Conservation (phyloP, 2,329 filamentous ascomycete species). For the Trichoderma sp. region DNA sequence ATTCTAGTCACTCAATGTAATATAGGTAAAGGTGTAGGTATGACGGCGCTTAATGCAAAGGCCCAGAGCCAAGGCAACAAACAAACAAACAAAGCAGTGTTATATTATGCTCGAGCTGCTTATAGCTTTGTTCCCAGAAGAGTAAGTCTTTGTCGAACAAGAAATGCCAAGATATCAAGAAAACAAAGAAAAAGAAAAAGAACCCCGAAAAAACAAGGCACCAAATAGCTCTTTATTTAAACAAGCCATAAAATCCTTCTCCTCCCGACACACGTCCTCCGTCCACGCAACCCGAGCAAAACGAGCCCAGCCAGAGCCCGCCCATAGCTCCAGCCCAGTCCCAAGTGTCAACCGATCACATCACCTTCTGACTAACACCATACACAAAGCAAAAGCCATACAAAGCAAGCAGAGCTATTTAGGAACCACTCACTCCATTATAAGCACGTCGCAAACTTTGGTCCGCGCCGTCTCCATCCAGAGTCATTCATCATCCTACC, state of each 20-base stretch:
- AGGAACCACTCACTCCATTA: background rate
- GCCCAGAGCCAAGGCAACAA: background rate
- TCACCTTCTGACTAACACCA: background rate
- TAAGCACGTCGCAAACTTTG: conserved; percentile 7
- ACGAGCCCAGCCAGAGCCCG: background rate
- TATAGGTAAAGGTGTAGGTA: background rate
- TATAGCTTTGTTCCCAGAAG: background rate
- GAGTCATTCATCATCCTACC: background rate
- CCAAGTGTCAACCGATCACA: background rate
- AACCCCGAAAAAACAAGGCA: background rate
- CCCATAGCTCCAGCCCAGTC: too few relatives aligned
- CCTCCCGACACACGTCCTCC: background rate
- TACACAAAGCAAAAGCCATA: background rate
- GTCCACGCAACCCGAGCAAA: background rate
- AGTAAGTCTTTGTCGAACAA: background rate
- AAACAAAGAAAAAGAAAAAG: background rate
- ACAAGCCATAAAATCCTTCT: background rate
- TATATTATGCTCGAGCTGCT: background rate
- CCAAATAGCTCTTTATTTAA: background rate
- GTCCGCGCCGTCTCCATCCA: background rate
- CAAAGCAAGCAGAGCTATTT: background rate
- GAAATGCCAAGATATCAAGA: background rate
- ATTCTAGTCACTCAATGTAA: background rate
- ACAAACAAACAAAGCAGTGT: background rate
- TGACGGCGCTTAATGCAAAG: background rate